These are phyloP conservation scores for Backusella psychrophila DNA, from an alignment of 192 early-diverging fungal species.

Conservation along the genomic window DNA sequence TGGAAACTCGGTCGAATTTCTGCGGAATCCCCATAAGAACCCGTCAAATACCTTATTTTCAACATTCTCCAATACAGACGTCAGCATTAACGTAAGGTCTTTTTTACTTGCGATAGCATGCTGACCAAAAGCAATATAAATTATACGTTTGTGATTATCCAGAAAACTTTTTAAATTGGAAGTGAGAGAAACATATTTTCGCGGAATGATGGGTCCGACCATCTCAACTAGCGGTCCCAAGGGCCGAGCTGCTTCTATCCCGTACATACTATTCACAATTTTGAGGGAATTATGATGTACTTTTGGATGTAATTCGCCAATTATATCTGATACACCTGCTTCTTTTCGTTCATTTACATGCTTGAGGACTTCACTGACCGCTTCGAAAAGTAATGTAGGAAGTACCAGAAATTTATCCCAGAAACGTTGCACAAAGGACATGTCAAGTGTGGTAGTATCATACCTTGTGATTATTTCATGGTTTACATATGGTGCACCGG, in stretches of 20 bases:
- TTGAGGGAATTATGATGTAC: constrained; percentile 6
- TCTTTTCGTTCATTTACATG: neutral
- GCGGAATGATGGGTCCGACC: constrained; percentile 36
- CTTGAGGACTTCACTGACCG: neutral
- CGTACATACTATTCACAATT: constrained; percentile 25
- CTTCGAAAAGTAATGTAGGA: neutral
- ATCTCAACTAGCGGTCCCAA: constrained; percentile 22
- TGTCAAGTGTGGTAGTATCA: neutral
- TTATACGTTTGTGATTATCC: constrained; percentile 9
- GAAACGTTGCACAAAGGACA: neutral
- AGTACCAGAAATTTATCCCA: neutral
- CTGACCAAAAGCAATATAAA: constrained; percentile 38
- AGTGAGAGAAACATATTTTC: constrained; percentile 18
- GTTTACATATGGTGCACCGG: neutral
- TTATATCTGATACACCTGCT: neutral
- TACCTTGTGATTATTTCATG: neutral
- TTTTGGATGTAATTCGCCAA: neutral
- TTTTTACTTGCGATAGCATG: neutral
- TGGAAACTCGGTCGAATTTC: neutral
- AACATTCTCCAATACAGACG: constrained; percentile 8
- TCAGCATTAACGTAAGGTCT: constrained; percentile 16
- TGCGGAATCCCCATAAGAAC: constrained; percentile 27
- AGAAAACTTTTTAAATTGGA: constrained; percentile 12
- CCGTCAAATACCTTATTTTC: constrained; percentile 27
- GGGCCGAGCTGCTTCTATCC: constrained; percentile 21